phyloP scores from a whole-genome alignment of 1,139 yeast genomes.

The Debaryomycetaceae sp. region DNA sequence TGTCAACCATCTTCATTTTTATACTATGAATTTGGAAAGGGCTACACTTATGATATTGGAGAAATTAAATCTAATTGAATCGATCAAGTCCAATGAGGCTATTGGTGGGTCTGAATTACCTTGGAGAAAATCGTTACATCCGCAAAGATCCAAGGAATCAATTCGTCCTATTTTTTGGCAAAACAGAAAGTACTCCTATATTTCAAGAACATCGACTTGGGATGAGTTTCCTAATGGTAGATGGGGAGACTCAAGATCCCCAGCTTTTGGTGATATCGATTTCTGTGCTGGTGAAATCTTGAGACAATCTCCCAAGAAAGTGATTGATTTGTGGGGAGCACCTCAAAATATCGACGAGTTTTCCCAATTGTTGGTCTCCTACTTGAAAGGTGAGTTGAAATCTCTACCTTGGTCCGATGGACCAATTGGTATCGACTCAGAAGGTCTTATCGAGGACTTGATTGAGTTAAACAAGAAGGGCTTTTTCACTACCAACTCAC shows the following conservation, averaged over 20 bases:
- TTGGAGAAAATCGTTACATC: slow-evolving; percentile 88
- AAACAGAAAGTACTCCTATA: slow-evolving; percentile 86
- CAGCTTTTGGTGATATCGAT: slow-evolving; percentile 88
- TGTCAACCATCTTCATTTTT: slow-evolving; percentile 86
- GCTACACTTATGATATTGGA: slow-evolving; percentile 89
- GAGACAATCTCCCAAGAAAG: slow-evolving; percentile 78
- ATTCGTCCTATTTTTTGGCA: slow-evolving; percentile 97
- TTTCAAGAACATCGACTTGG: slow-evolving; percentile 89
- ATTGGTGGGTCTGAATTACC: slow-evolving; percentile 54
- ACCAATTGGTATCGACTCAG: slow-evolving; percentile 76
- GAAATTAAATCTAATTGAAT: slow-evolving; percentile 55
- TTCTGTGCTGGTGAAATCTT: slow-evolving; percentile 73
- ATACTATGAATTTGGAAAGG: slow-evolving; percentile 93
- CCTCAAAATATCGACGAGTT: slow-evolving; percentile 64
- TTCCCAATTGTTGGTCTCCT: slow-evolving; percentile 57
- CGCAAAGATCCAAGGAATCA: slow-evolving; percentile 74
- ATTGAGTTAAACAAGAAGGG: slow-evolving; percentile 63
- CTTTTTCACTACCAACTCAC: slow-evolving; percentile 84
- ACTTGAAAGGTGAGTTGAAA: slow-evolving; percentile 64
- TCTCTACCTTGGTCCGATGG: slow-evolving; percentile 97
- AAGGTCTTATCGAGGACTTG: slow-evolving; percentile 57
- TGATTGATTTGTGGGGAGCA: slow-evolving; percentile 82
- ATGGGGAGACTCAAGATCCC: slow-evolving; percentile 93
- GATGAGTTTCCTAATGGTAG: slow-evolving; percentile 95
- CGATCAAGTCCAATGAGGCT: slow-evolving; percentile 38